Conservation (phyloP, 495 filamentous ascomycete species). For the Cladorrhinum samala region DNA sequence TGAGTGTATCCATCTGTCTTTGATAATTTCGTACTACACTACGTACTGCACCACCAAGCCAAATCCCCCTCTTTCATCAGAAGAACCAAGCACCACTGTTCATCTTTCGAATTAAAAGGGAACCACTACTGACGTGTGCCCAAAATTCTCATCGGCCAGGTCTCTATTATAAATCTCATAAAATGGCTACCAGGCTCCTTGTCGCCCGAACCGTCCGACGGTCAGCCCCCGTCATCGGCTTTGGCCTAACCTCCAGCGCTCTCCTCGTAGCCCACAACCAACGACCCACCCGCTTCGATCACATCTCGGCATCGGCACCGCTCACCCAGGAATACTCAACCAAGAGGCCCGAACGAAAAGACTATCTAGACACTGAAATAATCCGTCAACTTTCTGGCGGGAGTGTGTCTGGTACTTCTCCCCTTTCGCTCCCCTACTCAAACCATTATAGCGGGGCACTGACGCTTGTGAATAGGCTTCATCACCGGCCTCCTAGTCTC, state of each 20-base stretch:
- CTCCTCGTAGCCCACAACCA: constrained; percentile 18
- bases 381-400: constrained; percentile 66
- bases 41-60: too few species aligned
- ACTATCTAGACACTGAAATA: constrained; percentile 41
- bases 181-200: constrained; percentile 11
- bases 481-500: constrained; percentile 62
- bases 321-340: background rate
- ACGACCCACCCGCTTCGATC: constrained; percentile 28
- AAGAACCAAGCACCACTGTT: too few species aligned
- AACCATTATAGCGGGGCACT: background rate
- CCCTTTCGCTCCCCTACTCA: background rate
- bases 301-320: background rate
- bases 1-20: too few species aligned
- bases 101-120: too few species aligned
- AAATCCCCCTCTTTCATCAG: too few species aligned
- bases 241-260: constrained; percentile 21
- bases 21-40: too few species aligned
- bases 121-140: too few species aligned
- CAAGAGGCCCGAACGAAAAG: constrained; percentile 19
- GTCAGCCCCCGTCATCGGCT: constrained; percentile 15
- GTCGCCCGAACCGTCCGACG: constrained; percentile 10
- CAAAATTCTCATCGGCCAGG: too few species aligned
- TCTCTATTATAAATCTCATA: too few species aligned
- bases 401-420: constrained; percentile 52
- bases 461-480: too few species aligned